A percentile compares a stretch with the other conserved stretches of the same genome.
Conservation (phyloP, 257 asterid species). For the Avicennia marina region DNA sequence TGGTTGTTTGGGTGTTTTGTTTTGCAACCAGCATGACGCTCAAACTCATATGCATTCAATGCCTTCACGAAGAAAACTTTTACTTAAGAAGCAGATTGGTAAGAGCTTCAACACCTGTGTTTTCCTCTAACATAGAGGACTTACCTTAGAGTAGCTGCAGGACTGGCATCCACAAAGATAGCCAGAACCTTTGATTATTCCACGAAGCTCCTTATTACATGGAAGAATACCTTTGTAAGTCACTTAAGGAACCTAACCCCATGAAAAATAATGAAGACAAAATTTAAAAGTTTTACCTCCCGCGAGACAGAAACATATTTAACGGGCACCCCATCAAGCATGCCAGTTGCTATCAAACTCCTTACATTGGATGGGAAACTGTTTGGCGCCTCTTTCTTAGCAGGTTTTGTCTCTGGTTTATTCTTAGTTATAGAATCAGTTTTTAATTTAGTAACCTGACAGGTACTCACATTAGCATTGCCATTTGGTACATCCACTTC, state of each 20-base stretch:
- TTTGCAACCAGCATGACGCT: slow-evolving; percentile 90
- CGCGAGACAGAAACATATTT: slow-evolving; percentile 66
- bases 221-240: slow-evolving; percentile 26
- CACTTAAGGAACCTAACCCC: slow-evolving; percentile 8
- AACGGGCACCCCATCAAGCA: slow-evolving; percentile 91
- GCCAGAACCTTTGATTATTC: slow-evolving; percentile 86
- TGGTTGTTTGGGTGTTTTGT: slow-evolving; percentile 96
- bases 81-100: not conserved
- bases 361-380: slow-evolving; percentile 95
- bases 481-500: slow-evolving; percentile 35
- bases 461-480: slow-evolving; percentile 25
- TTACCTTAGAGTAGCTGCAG: slow-evolving; percentile 82
- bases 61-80: slow-evolving; percentile 41
- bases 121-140: slow-evolving; percentile 1
- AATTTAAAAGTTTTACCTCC: slow-evolving; percentile 46
- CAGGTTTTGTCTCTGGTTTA: slow-evolving; percentile 54
- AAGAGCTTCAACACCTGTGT: not conserved
- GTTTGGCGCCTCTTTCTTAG: slow-evolving; percentile 85
- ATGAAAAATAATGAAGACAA: slow-evolving; percentile 5
- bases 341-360: slow-evolving; percentile 90
- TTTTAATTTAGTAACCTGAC: slow-evolving; percentile 41
- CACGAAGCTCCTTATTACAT: slow-evolving; percentile 67
- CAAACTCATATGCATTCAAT: slow-evolving; percentile 87
- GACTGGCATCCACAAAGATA: slow-evolving; percentile 87
- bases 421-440: slow-evolving; percentile 38